Base-by-base conservation (phyloP, 805 yeast species). In the Komagataella phaffii region DNA sequence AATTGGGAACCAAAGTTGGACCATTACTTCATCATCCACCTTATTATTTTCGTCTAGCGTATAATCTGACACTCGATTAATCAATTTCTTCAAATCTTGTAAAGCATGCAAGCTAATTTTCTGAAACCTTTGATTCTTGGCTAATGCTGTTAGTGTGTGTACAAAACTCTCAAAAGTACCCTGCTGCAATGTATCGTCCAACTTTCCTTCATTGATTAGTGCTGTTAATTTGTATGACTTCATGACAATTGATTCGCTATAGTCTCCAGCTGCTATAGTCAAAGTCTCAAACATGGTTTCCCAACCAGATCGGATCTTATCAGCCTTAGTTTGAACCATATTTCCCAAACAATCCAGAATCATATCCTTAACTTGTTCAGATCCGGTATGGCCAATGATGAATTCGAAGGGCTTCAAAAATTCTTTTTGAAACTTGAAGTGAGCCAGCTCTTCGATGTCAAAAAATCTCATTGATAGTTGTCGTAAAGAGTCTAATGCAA, bases 351-450 rank as follows among this genome's bases (percentile, higher is more conserved):
- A 90, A 58, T 90, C 96, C 53, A 93, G 72, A 7, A 88, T 89
- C 89, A 91, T 81, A 52, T 86, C 93, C 61, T 85, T 86, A 24
- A 89, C 91, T 51, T 82, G 85, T 7, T 75, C 64, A 30, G 83
- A 80, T 12, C 74, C 73, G 55, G 87, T 85, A 62, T 88, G 79
- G 51, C 72, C 66, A 58, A 93, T 74, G 19, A 89, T 82, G 62
- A 83, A 83, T 57, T 85, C 88, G 66, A 90, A 93, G 1, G 99
- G 99, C 61, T 82, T 80, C 63, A 93, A 75, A 61, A 93, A 95
- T 62, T 91, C 97, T 59, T 85, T 84, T 65, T 93, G 99, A 70
- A 93, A 93, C 65, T 86, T 89, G 74, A 93, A 93, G 61, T 95
- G 96, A 0, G 97, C 77, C 65, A 93, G 77, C 65, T 93, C 99